These are phyloP conservation scores for Collybia nuda DNA, from an alignment of 768 basidiomycete genomes.

Conservation along the genomic window DNA sequence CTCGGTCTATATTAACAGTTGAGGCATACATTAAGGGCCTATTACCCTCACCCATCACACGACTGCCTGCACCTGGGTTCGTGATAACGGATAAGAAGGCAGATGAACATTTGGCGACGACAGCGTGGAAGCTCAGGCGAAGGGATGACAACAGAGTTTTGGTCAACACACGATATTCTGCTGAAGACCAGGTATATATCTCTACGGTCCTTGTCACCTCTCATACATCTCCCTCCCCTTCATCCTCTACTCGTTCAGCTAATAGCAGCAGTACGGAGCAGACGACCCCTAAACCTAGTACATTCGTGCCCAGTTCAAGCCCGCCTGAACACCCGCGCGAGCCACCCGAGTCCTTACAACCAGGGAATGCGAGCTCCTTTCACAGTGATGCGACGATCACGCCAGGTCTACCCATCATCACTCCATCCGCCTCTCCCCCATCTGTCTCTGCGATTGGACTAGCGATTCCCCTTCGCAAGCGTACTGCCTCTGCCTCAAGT, in stretches of 20 bases:
- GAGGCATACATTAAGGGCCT: slow-evolving; percentile 71
- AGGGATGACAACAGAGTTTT: slow-evolving; percentile 60
- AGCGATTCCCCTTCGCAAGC: slow-evolving; percentile 25
- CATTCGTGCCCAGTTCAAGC: slow-evolving; percentile 28
- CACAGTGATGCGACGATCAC: slow-evolving; percentile 1
- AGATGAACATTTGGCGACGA: slow-evolving; percentile 39
- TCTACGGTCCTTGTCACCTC: slow-evolving; percentile 48
- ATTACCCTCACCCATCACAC: slow-evolving; percentile 64
- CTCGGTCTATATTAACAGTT: slow-evolving; percentile 68
- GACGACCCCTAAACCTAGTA: slow-evolving; percentile 40
- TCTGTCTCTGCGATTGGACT: slow-evolving; percentile 17
- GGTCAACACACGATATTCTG: slow-evolving; percentile 52
- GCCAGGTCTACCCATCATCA: slow-evolving; percentile 5
- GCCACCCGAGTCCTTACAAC: not conserved
- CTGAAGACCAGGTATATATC: slow-evolving; percentile 50
- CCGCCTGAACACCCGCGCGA: slow-evolving; percentile 6
- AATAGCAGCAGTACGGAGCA: slow-evolving; percentile 25
- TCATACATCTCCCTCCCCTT: slow-evolving; percentile 19
- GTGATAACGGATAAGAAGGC: slow-evolving; percentile 53
- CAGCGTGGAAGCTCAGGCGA: slow-evolving; percentile 62
- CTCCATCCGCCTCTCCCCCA: slow-evolving; percentile 22
- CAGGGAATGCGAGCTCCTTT: not conserved
- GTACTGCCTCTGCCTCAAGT: slow-evolving; percentile 29
- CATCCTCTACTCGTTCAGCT: slow-evolving; percentile 7
- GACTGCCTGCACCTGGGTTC: slow-evolving; percentile 66